Conservation (phyloP, 2,329 filamentous ascomycete species). For the Stagonosporopsis chrysanthemi region DNA sequence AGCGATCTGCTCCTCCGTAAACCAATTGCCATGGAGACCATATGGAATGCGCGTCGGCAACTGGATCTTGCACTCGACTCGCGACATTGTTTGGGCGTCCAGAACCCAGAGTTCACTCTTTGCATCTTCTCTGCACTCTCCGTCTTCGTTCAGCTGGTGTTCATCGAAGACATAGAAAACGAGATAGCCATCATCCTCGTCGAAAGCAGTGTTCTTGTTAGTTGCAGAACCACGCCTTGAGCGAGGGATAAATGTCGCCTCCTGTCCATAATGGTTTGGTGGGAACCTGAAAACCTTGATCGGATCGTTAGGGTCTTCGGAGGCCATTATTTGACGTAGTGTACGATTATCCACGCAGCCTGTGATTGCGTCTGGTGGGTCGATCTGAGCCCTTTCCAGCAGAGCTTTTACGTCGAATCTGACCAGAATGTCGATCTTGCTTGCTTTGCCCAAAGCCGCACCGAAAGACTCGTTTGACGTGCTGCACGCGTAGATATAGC, state of each 20-base stretch:
- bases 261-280: conserved; percentile 68
- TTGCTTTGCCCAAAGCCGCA: conserved; percentile 67
- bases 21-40: conserved; percentile 62
- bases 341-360: conserved; percentile 69
- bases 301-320: conserved; percentile 56
- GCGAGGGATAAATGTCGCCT: conserved; percentile 68
- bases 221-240: conserved; percentile 15
- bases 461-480: conserved; percentile 65
- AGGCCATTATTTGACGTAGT: conserved; percentile 61
- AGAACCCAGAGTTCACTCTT: conserved; percentile 73
- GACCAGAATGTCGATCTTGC: conserved; percentile 70
- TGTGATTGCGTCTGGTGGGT: conserved; percentile 59
- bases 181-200: conserved; percentile 72
- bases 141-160: conserved; percentile 63
- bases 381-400: conserved; percentile 60
- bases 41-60: conserved; percentile 74
- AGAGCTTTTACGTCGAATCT: conserved; percentile 66
- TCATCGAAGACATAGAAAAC: conserved; percentile 76
- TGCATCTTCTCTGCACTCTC: conserved; percentile 52
- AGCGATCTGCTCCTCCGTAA: conserved; percentile 45
- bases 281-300: conserved; percentile 70
- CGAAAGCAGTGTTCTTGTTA: conserved; percentile 7
- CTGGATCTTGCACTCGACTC: conserved; percentile 64
- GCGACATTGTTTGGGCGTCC: conserved; percentile 68
- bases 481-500: conserved; percentile 73